Base-by-base conservation (phyloP, 768 basidiomycete genomes). In the Trametes elegans region DNA sequence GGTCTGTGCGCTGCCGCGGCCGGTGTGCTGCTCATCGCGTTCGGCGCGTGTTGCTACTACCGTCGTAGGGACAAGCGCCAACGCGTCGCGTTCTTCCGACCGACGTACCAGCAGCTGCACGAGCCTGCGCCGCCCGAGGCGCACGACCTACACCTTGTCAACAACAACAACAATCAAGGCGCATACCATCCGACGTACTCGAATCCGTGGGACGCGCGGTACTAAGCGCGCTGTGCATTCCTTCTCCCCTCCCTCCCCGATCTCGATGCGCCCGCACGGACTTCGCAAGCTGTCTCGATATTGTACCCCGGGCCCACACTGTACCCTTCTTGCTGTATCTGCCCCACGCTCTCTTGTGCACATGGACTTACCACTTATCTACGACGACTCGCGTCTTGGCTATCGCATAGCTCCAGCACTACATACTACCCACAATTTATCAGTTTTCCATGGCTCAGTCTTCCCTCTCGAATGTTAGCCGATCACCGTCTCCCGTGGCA, bases 1-100 rank as follows among this genome's bases (percentile, higher is more conserved):
- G 88, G 87, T 84, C 3, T 87, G 23, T 35, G 85, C 65, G 87
- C 88, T 64, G 76, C 86, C 39, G 58, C 74, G 8, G 88, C 85
- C 32, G 81, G 81, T 58, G 71, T 90, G 24, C 68, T 76, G 2
- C 69, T 83, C 55, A 67, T 83, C 23, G 49, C 77, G 28, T 60
- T 82, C 39, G 59, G 45, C 34, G 59, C 50, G 43, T 61, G 48
- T 55, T 58, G 59, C 59, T 34, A 34, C 24, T 46, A 38, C 43
- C 21, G 49, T 14, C 35, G 59, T 34, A 41, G 57, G 9, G 31
- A 41, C 44, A 32, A 27, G 38, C 27, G 44, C n/a, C 27, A 29
- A 48, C 23, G 38, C 16, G 38, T 14, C 34, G 35, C 43, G 52
- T 56, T 63, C 64, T 57, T 55, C 45, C 52, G 35, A 54, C 40